Evolutionary conservation across 768 basidiomycete species (phyloP), one percentile per base, ranked within the genome.

Genomic region (Boletus edulis): DNA sequence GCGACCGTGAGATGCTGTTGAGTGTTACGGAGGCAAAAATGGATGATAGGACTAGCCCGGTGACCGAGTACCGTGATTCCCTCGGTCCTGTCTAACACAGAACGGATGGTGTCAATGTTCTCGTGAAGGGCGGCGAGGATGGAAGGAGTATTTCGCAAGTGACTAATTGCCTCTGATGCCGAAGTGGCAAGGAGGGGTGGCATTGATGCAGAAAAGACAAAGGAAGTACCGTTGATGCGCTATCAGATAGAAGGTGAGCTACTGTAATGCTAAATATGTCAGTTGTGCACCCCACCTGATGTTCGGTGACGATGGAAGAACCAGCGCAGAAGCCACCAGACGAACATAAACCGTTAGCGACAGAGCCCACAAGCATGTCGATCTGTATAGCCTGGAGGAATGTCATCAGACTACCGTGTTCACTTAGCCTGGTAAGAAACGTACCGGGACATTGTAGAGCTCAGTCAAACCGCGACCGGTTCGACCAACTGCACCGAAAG

Each of bases 301-400:
- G 96, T 58, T 91, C 83, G 22, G 93, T 83, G 31, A 97, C 90
- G 39, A 83, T 80, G 17, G 73, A 72, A 1, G 90, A 88, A 24
- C 97, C 97, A 4, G 93, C 93, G 65, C 96, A 98, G 81, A 98
- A 99, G 2, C 97, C 97, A 46, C 96, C 97, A 2, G 81, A 79
- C 1, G 95, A 83, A 55, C 83, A 84, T 18, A 98, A 81, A 14
- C 89, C 89, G 37, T 81, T 93, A 0, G 94, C 88, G 56, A 92
- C 81, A 24, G 92, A 95, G 4, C 94, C 96, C 3, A 96, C 77
- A n/a, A 98, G 78, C 81, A 98, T 94, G 72, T 99, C 97, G 15
- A 98, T 86, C 64, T 94, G 91, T 8, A 82, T 74, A 0, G 94
- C 91, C 89, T 93, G 4, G n/a, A 15, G 4, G 6, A 6, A n/a